These are phyloP conservation scores for Byssoonygena ceratinophila DNA, from an alignment of 2,329 filamentous ascomycete genomes.

Conservation along the genomic window DNA sequence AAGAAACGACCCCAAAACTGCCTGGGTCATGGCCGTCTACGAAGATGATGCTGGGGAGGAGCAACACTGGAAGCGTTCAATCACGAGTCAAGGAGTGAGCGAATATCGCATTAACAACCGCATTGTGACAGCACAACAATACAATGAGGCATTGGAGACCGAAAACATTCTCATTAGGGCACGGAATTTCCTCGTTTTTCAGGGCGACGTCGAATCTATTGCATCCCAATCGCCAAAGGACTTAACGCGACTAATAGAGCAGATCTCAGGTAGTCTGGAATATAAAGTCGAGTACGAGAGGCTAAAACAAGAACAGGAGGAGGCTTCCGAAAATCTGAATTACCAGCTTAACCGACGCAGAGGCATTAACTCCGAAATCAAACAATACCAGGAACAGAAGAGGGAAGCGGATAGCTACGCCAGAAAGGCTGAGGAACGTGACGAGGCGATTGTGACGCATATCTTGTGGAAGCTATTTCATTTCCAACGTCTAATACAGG, in stretches of 20 bases:
- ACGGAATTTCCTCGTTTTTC: constrained; percentile 94
- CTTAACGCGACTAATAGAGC: constrained; percentile 85
- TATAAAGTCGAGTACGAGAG: constrained; percentile 89
- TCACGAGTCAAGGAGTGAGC: constrained; percentile 77
- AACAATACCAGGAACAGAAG: constrained; percentile 95
- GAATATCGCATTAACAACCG: constrained; percentile 97
- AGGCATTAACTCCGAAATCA: constrained; percentile 95
- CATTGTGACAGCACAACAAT: constrained; percentile 75
- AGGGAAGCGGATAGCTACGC: constrained; percentile 89
- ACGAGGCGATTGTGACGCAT: constrained; percentile 83
- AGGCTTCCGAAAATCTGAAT: constrained; percentile 77
- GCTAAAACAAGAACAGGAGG: constrained; percentile 75
- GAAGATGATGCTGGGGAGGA: constrained; percentile 93
- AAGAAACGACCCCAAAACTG: constrained; percentile 72
- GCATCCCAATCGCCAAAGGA: constrained; percentile 91
- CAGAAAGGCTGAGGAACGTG: constrained; percentile 77
- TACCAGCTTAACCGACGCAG: constrained; percentile 80
- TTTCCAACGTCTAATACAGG: constrained; percentile 85
- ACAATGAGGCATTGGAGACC: constrained; percentile 81
- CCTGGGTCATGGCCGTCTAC: constrained; percentile 99
- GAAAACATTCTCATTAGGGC: constrained; percentile 98
- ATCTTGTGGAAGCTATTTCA: constrained; percentile 96
- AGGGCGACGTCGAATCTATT: constrained; percentile 95
- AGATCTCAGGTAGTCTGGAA: constrained; percentile 92
- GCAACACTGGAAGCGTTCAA: constrained; percentile 90